Percentiles rank a stretch among this genome's conserved stretches.
Conservation (phyloP, 306 rosid species). For the Cyclanthera cordifolia region DNA sequence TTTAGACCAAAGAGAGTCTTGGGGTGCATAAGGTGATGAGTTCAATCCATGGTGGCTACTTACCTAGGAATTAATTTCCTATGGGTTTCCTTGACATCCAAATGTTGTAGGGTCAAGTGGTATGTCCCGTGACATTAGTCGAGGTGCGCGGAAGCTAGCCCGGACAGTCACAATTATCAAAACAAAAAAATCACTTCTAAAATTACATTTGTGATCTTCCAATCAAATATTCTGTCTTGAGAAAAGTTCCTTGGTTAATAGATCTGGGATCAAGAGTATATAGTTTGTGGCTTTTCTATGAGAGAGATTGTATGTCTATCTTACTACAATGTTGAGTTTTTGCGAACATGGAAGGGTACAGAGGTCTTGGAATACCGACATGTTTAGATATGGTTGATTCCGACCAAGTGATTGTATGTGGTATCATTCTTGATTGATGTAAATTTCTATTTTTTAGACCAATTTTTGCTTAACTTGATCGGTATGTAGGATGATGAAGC, state of each 20-base stretch:
- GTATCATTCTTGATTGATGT: background rate
- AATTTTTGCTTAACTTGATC: background rate
- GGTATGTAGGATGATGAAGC: constrained; percentile 77
- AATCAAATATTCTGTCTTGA: background rate
- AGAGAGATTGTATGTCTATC: background rate
- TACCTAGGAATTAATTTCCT: too few relatives aligned
- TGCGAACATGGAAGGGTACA: background rate
- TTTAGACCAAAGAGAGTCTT: too few relatives aligned
- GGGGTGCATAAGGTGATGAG: too few relatives aligned
- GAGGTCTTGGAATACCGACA: background rate
- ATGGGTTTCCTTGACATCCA: too few relatives aligned
- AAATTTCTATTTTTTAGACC: background rate
- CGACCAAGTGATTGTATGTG: background rate
- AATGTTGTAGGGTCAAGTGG: too few relatives aligned
- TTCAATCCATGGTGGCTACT: too few relatives aligned
- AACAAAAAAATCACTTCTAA: background rate
- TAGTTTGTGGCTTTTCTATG: background rate
- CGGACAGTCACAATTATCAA: too few relatives aligned
- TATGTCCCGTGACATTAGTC: too few relatives aligned
- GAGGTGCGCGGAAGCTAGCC: too few relatives aligned
- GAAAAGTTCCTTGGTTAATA: background rate
- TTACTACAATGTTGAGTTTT: background rate
- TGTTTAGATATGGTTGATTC: background rate
- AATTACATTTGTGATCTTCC: background rate
- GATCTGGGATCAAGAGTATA: background rate